Base-by-base conservation (phyloP, 768 basidiomycete species). In the Amanita rimosa region DNA sequence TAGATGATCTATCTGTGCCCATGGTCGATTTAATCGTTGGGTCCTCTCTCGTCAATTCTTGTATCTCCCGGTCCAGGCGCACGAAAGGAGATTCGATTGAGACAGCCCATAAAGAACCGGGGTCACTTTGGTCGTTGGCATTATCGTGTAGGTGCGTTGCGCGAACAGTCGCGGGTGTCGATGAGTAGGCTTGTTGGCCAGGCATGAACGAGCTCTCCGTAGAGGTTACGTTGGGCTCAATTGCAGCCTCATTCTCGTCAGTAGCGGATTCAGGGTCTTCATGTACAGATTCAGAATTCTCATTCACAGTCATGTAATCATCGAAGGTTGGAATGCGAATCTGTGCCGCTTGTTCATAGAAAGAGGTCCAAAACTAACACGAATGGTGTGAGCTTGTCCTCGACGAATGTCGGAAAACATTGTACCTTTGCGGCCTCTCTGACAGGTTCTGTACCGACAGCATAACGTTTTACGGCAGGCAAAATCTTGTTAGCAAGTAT, bases 291-390 rank as follows among this genome's bases (percentile, higher is more conserved):
- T 21, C 35, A 5, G 70, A 65, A 16, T 71, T 66, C 36, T 79
- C 81, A 41, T 76, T 71, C 36, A 70, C 67, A 6, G 69, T 74
- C n/a, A 75, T 78, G 51, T 78, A 73, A 49, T 88, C 83, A 11
- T 81, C 88, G 29, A 73, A 80, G 1, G 79, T 79, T 3, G 85
- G 82, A 38, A 93, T 84, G 35, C 83, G 79, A 24, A 92, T 84
- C 56, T 90, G 83, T 3, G 95, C 94, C 7, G 93, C 91, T 51
- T 86, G 79, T 59, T 97, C 93, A 60, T 93, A 97, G 72, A 99
- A 98, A 0, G 88, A 85, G 3, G 83, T 84, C 94, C 95, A 98
- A 62, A 97, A 97, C 94, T 95, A 57, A 0, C 21, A 3, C 40
- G 9, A 16, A 14, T 11, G 6, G 14, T 46, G n/a, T 46, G n/a